phyloP scores from a whole-genome alignment of 2,329 filamentous ascomycete genomes.

The Orbilia ellipsospora region DNA sequence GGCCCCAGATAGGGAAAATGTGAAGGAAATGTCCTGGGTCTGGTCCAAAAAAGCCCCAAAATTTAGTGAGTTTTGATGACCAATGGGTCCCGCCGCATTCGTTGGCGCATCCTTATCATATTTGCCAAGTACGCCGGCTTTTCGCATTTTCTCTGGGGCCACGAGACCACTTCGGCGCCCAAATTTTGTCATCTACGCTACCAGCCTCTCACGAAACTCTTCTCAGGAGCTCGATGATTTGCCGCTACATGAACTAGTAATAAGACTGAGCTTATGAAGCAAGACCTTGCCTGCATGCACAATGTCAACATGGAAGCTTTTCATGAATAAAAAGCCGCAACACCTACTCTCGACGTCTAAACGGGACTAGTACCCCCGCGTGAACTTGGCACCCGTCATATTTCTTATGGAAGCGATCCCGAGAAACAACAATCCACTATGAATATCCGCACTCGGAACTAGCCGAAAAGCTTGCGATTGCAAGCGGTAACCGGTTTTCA shows the following conservation, averaged over 20 bases:
- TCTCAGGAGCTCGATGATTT: background rate
- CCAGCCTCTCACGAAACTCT: background rate
- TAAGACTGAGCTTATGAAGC: background rate
- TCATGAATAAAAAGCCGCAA: background rate
- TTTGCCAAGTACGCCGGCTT: slow-evolving; percentile 1
- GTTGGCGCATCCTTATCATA: slow-evolving; percentile 6
- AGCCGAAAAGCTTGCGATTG: background rate
- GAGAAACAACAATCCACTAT: slow-evolving; percentile 1
- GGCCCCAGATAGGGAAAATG: background rate
- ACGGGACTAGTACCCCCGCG: background rate
- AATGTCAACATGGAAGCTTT: slow-evolving; percentile 5
- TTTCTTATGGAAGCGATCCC: background rate
- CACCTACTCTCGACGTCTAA: background rate
- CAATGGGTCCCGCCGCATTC: background rate
- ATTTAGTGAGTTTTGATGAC: background rate
- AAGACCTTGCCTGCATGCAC: background rate
- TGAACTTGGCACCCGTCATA: background rate
- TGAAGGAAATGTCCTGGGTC: too few species aligned
- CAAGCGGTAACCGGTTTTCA: background rate
- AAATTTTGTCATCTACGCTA: background rate
- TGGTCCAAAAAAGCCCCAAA: too few species aligned
- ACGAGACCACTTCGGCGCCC: slow-evolving; percentile 1
- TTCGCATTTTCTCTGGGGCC: background rate
- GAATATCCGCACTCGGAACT: too few species aligned
- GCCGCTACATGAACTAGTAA: background rate